Evolutionary conservation across 192 early-diverging fungal genomes (phyloP).

Genomic region (Lobosporangium transversale): DNA sequence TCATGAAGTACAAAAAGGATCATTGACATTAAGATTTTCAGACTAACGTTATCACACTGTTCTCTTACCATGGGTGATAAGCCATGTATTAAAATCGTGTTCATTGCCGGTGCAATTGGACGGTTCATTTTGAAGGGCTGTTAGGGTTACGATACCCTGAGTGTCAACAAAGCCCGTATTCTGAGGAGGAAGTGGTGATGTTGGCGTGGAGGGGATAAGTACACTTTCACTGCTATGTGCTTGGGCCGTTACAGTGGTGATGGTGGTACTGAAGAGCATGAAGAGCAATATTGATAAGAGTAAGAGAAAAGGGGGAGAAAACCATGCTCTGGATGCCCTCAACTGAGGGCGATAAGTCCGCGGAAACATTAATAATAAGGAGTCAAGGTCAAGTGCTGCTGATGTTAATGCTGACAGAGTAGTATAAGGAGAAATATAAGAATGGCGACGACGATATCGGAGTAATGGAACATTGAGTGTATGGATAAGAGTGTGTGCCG

Average conservation of each 20-base stretch:
- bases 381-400: too few species aligned
- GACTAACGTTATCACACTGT: too few species aligned
- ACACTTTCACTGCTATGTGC: too few species aligned
- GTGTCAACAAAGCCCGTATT: too few species aligned
- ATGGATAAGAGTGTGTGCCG: background rate
- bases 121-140: conserved; percentile 1
- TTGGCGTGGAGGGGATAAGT: too few species aligned
- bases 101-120: conserved; percentile 5
- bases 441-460: background rate
- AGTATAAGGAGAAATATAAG: background rate
- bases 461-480: background rate
- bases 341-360: too few species aligned
- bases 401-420: background rate
- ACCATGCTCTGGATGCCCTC: too few species aligned
- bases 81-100: background rate
- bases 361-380: too few species aligned
- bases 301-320: background rate
- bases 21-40: too few species aligned
- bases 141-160: conserved; percentile 13
- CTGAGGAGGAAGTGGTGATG: too few species aligned
- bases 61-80: conserved; percentile 32
- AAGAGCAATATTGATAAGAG: background rate
- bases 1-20: too few species aligned
- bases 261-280: background rate
- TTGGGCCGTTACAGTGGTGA: background rate